Evolutionary conservation across 805 yeast genomes (phyloP).

Genomic region (Maudiozyma pseudohumilis): DNA sequence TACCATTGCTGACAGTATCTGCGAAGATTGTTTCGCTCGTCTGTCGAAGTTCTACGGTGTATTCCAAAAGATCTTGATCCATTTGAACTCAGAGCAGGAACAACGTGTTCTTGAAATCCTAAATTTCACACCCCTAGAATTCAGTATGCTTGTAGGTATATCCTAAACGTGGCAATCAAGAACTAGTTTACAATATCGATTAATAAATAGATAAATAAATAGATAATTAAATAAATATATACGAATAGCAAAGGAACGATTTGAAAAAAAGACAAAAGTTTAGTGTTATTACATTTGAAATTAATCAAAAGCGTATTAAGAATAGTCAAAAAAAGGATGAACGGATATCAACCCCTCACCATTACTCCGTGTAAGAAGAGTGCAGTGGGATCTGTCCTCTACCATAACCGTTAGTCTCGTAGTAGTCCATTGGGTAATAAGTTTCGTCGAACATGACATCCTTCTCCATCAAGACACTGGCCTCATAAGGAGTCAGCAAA

Average conservation of each 20-base stretch:
- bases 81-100: constrained; percentile 18
- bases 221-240: neutral
- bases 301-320: too few species aligned
- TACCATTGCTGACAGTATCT: constrained; percentile 44
- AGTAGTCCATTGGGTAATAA: constrained; percentile 93
- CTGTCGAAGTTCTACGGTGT: constrained; percentile 37
- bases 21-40: constrained; percentile 38
- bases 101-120: constrained; percentile 16
- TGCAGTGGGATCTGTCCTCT: constrained; percentile 62
- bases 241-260: neutral
- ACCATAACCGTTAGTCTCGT: constrained; percentile 82
- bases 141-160: constrained; percentile 65
- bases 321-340: too few species aligned
- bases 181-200: neutral
- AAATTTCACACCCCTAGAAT: constrained; percentile 33
- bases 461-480: constrained; percentile 75
- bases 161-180: constrained; percentile 23
- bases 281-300: too few species aligned
- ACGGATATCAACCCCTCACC: too few species aligned
- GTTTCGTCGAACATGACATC: constrained; percentile 56
- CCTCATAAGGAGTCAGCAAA: constrained; percentile 87
- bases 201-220: neutral
- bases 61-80: constrained; percentile 29
- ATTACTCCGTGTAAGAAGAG: constrained; percentile 8
- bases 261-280: neutral